Conservation (phyloP, 257 asterid species). For the Mitragyna speciosa region DNA sequence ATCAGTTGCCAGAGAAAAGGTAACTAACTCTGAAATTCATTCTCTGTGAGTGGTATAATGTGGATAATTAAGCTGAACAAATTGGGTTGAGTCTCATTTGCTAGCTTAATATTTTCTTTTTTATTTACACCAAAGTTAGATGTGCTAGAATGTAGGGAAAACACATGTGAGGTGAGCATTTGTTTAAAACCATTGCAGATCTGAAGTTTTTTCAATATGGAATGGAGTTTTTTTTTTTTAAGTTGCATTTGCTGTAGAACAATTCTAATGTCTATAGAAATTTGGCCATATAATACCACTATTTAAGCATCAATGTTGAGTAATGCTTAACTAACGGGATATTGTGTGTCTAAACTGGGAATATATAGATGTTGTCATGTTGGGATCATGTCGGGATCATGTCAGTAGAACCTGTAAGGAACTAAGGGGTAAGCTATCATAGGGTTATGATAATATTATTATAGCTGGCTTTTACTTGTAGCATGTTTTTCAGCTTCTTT, state of each 20-base stretch:
- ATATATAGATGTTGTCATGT: conserved; percentile 75
- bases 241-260: not conserved
- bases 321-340: not conserved
- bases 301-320: not conserved
- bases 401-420: conserved; percentile 89
- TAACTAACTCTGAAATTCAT: conserved; percentile 19
- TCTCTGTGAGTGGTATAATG: not conserved
- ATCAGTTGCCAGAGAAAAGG: conserved; percentile 79
- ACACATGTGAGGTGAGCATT: not conserved
- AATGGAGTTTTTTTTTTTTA: too few species aligned
- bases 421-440: conserved; percentile 84
- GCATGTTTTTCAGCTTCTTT: conserved; percentile 6
- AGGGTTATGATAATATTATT: not conserved
- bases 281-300: not conserved
- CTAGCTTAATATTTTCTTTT: not conserved
- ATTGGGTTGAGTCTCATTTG: not conserved
- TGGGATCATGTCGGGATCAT: too few species aligned
- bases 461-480: not conserved
- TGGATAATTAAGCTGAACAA: not conserved
- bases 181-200: not conserved
- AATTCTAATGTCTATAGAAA: not conserved
- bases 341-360: conserved; percentile 40
- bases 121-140: conserved; percentile 1
- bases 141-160: not conserved
- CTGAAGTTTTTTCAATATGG: not conserved